Percentiles rank a stretch among this genome's conserved stretches.
Conservation (phyloP, 2,329 filamentous ascomycete genomes). For the Diaporthe helianthi region DNA sequence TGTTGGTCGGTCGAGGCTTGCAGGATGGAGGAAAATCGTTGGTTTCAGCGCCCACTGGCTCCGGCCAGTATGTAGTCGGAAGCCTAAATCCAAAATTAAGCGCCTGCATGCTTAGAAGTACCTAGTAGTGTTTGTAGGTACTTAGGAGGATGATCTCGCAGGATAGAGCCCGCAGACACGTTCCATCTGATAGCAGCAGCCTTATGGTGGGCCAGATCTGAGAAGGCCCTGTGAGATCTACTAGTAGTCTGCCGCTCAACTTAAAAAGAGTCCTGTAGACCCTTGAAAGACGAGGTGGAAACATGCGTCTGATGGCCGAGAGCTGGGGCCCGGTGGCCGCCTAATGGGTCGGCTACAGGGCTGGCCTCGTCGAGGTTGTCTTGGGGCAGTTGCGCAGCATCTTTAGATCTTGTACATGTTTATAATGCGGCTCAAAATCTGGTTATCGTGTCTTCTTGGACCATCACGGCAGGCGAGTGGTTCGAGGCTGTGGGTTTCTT, state of each 20-base stretch:
- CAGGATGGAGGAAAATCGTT: neutral
- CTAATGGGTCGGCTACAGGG: conserved; percentile 19
- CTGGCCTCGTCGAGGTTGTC: neutral
- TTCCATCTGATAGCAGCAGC: conserved; percentile 10
- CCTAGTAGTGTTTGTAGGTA: too few species aligned
- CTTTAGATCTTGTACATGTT: conserved; percentile 21
- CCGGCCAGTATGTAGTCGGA: neutral
- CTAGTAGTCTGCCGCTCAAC: neutral
- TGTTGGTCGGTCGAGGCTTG: neutral
- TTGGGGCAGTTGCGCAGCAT: conserved; percentile 3
- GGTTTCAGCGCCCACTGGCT: conserved; percentile 14
- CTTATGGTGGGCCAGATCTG: conserved; percentile 18
- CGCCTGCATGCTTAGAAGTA: too few species aligned
- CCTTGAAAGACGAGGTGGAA: conserved; percentile 7
- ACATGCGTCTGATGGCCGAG: conserved; percentile 22
- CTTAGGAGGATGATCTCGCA: conserved; percentile 7
- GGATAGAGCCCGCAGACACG: neutral
- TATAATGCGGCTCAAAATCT: conserved; percentile 22
- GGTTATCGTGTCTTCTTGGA: neutral
- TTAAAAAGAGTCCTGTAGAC: neutral
- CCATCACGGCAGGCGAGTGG: conserved; percentile 7
- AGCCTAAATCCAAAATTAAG: conserved; percentile 14
- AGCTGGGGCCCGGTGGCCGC: conserved; percentile 9
- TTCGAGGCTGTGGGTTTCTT: neutral
- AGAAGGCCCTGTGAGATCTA: conserved; percentile 1